Base-by-base conservation (phyloP, 2,329 filamentous ascomycete species). In the Apiospora hydei region DNA sequence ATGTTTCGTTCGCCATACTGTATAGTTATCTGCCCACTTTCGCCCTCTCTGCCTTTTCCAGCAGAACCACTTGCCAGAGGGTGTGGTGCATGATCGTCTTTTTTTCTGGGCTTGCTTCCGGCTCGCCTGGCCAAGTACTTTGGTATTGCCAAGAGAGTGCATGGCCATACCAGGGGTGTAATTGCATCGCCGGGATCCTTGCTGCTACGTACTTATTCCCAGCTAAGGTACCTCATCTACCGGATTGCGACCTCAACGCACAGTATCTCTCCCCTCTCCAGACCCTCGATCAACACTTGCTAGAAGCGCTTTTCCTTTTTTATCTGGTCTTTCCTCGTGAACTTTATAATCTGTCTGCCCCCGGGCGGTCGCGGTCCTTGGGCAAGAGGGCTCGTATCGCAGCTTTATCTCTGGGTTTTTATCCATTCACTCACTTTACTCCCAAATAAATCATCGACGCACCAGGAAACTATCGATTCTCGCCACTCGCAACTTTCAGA, bases 151-250 rank as follows among this genome's bases (percentile, higher is more conserved):
- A 69, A 49, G 46, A 49, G 16, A 38, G 44, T 49, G 67, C 67
- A 46, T 69, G 67, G 67, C 26, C 26, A 44, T 46, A 49, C 67
- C 26, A 38, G 67, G 67, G 44, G 44, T 49, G 26, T 69, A 34
- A 49, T 49, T 69, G 67, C 44, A 49, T 69, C 49, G 46, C 47
- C 34, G 47, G 14, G 34, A 69, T 30, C 68, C 47, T 69, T 69
- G 68, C 47, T 69, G 68, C 68, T 69, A 53, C 68, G 24, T 41
- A 34, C 46, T 64, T 64, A 64, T 64, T 38, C 18, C 53, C 57
- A 69, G 46, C 46, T 38, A 34, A 57, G 68, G 68, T 69, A 69
- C 68, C 49, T 69, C 68, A 69, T 69, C 68, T 69, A 69, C 68
- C 46, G 46, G 49, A 51, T 38, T 38, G 68, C 34, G 34, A 69